Evolutionary conservation across 2,329 filamentous ascomycete species (phyloP).

Genomic region (Trichoderma atroviride): DNA sequence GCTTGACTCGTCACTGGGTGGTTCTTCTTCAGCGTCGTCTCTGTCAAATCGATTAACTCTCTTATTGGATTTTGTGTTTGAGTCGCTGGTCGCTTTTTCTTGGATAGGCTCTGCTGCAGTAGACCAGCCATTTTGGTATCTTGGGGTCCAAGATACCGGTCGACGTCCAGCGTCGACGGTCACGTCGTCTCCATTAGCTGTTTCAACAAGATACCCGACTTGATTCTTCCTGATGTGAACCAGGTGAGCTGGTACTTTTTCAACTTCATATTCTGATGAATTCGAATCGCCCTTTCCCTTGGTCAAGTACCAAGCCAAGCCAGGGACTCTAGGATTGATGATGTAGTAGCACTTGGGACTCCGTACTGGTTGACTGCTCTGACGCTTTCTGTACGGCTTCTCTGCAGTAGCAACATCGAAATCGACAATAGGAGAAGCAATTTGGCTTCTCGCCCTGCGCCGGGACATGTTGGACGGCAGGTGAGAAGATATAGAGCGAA

Average conservation of each 20-base stretch:
- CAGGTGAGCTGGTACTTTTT: conserved; percentile 25
- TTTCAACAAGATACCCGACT: conserved; percentile 26
- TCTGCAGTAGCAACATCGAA: conserved; percentile 17
- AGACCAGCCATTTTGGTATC: neutral
- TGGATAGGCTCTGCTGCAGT: neutral
- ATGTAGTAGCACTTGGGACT: conserved; percentile 26
- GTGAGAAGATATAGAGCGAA: neutral
- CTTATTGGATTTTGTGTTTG: neutral
- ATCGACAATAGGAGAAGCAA: conserved; percentile 16
- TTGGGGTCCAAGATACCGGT: neutral
- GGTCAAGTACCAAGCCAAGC: conserved; percentile 26
- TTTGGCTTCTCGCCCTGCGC: conserved; percentile 10
- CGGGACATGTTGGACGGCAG: neutral
- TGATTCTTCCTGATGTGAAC: conserved; percentile 15
- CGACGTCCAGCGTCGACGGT: neutral
- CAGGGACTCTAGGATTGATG: conserved; percentile 22
- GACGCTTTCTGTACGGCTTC: conserved; percentile 6
- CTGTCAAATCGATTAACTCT: conserved; percentile 4
- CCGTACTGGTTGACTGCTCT: neutral
- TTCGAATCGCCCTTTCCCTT: neutral
- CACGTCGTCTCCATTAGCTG: conserved; percentile 20
- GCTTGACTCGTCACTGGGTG: neutral
- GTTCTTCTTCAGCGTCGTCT: neutral
- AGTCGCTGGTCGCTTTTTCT: neutral
- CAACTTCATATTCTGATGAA: conserved; percentile 19